These are phyloP conservation scores for Cryomyces antarcticus DNA, from an alignment of 495 filamentous ascomycete genomes.

Conservation along the genomic window DNA sequence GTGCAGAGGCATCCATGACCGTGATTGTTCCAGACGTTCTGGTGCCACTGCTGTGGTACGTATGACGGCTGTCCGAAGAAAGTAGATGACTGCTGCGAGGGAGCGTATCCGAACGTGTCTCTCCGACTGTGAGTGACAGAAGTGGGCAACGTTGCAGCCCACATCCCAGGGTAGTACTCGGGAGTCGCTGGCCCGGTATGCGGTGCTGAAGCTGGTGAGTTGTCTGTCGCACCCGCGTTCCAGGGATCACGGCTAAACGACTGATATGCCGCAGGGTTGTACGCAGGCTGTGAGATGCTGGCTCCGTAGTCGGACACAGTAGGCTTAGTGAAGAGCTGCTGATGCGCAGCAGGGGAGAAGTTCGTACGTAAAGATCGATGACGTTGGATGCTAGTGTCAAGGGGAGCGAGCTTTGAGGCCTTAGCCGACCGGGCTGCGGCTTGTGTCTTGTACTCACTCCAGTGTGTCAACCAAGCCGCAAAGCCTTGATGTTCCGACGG, in stretches of 20 bases:
- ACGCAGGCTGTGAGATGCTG: slow-evolving; percentile 23
- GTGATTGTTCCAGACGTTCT: slow-evolving; percentile 13
- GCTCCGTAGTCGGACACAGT: slow-evolving; percentile 9
- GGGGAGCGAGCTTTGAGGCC: slow-evolving; percentile 37
- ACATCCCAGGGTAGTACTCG: slow-evolving; percentile 26
- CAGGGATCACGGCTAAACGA: slow-evolving; percentile 27
- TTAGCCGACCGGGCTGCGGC: slow-evolving; percentile 29
- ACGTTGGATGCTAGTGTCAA: slow-evolving; percentile 44
- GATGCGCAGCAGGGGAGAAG: slow-evolving; percentile 4
- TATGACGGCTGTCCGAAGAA: slow-evolving; percentile 12
- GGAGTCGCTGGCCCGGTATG: slow-evolving; percentile 37
- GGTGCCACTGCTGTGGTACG: slow-evolving; percentile 8
- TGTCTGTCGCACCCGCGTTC: slow-evolving; percentile 32
- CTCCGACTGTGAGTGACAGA: slow-evolving; percentile 15
- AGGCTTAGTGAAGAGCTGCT: slow-evolving; percentile 10
- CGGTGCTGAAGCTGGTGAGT: slow-evolving; percentile 48
- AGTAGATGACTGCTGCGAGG: neutral
- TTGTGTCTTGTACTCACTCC: slow-evolving; percentile 57
- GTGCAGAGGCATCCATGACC: slow-evolving; percentile 34
- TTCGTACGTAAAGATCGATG: slow-evolving; percentile 24
- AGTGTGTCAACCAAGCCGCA: slow-evolving; percentile 60
- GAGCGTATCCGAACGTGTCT: slow-evolving; percentile 8
- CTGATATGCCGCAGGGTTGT: slow-evolving; percentile 17
- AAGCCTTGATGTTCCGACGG: slow-evolving; percentile 68
- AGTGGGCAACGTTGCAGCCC: slow-evolving; percentile 12